Evolutionary conservation across 2,329 filamentous ascomycete genomes (phyloP), one percentile per base, ranked within the genome.

Genomic region (Cercospora sojina): DNA sequence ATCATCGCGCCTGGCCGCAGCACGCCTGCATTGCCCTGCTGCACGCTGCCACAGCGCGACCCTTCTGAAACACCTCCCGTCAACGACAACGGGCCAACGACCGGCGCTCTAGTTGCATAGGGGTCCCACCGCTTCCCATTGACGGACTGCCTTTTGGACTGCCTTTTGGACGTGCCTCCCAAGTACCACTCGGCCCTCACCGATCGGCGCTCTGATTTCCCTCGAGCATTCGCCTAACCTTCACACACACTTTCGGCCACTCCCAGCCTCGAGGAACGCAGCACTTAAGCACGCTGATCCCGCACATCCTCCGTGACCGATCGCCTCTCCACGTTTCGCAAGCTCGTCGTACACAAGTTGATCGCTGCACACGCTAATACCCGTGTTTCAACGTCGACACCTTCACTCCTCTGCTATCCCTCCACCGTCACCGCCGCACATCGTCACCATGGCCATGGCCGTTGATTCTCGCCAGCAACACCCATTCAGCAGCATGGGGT

Each of bases 371-470:
- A 62, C 69, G 62, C 69, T 60, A 47, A 49, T 60, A 67, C 43
- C 57, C 59, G 60, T 66, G 64, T 51, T 65, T 67, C 63, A 64
- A 58, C 75, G 73, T 69, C 64, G 57, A 64, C 64, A 55, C 64
- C 67, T 38, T 35, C 66, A 64, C 35, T 62, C 38, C 71, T 67
- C 29, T 18, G 16, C 5, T 25, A 18, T 71, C 70, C 65, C 70
- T 69, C 68, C 65, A 69, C 69, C 60, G 64, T 23, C 63, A 61
- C 51, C 43, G 38, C 43, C 13, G 60, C 62, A 62, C 74, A 74
- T 70, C 72, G 23, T 51, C 74, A 74, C 70, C 72, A 97, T 97
- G 93, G 95, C 92, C 83, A 96, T 97, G 92, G 91, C 93, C 80
- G 88, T 97, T 84, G 92, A 97, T 83, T 88, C 88, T 76, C 91